A percentile compares a stretch with the other conserved stretches of the same genome.
phyloP scores from a whole-genome alignment of 176 grass and related monocot genomes.

The Ampelocalamus luodianensis region DNA sequence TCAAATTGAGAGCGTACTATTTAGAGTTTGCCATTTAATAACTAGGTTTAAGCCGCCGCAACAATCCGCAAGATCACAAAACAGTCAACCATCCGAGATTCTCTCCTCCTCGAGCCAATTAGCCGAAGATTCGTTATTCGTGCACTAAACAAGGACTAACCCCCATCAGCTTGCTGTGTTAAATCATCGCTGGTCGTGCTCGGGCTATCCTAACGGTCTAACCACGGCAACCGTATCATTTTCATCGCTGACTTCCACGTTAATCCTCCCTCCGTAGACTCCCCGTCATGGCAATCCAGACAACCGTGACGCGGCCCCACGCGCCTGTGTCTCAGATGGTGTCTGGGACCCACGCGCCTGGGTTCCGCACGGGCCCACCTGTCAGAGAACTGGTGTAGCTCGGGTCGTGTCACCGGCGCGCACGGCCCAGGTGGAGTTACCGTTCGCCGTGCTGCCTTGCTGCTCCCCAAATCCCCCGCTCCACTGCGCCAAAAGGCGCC shows the following conservation, averaged over 20 bases:
- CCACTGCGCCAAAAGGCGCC: neutral
- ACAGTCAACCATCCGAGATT: slow-evolving; percentile 8
- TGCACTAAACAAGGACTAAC: slow-evolving; percentile 12
- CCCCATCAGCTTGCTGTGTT: neutral
- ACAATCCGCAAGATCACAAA: neutral
- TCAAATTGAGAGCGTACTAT: no score
- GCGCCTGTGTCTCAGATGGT: neutral
- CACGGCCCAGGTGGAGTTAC: neutral
- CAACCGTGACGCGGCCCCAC: neutral
- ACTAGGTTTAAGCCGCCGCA: neutral
- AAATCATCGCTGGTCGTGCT: neutral
- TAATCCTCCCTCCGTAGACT: neutral
- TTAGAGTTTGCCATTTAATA: no score
- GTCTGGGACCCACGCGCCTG: neutral
- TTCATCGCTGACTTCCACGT: neutral
- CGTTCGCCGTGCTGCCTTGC: neutral
- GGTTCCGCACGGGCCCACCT: neutral
- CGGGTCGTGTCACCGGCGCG: neutral
- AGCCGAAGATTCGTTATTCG: neutral
- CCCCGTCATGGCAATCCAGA: neutral
- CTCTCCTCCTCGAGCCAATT: neutral
- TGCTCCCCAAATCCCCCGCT: neutral
- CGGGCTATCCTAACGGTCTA: neutral
- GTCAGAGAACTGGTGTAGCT: neutral
- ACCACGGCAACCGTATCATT: neutral